These are phyloP conservation scores for Xylariaceae sp. DNA, from an alignment of 2,329 filamentous ascomycete species.

Conservation along the genomic window DNA sequence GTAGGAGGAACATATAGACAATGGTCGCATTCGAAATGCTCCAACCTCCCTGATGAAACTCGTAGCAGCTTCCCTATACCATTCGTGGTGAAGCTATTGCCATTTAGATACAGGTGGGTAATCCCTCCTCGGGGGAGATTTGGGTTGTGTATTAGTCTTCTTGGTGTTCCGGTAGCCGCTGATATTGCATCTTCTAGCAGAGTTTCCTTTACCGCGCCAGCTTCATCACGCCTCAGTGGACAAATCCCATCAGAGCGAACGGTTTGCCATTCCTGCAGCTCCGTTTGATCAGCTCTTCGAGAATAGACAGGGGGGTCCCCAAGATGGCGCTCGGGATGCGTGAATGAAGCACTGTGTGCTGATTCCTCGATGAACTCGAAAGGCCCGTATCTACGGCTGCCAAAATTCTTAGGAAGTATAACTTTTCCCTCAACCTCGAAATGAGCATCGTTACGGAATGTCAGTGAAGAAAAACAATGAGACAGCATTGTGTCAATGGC, in stretches of 20 bases:
- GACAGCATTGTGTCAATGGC: conserved; percentile 45
- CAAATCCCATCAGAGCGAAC: conserved; percentile 47
- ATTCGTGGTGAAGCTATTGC: conserved; percentile 54
- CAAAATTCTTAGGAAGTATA: conserved; percentile 35
- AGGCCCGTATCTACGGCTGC: conserved; percentile 47
- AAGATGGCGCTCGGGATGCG: conserved; percentile 55
- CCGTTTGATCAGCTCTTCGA: conserved; percentile 29
- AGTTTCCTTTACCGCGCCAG: conserved; percentile 40
- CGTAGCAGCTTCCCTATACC: conserved; percentile 54
- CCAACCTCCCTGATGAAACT: conserved; percentile 53
- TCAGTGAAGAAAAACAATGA: conserved; percentile 43
- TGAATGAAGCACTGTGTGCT: conserved; percentile 50
- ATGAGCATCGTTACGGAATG: conserved; percentile 47
- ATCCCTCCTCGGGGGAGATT: conserved; percentile 45
- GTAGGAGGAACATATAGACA: conserved; percentile 40
- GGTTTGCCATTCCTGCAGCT: conserved; percentile 37
- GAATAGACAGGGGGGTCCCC: conserved; percentile 56
- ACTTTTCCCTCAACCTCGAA: conserved; percentile 56
- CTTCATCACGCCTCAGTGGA: conserved; percentile 43
- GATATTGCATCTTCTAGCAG: conserved; percentile 37
- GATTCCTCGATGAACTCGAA: conserved; percentile 58
- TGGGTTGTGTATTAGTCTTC: conserved; percentile 32
- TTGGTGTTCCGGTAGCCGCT: conserved; percentile 23
- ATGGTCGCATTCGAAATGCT: conserved; percentile 60
- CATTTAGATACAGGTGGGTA: conserved; percentile 62